Percentiles rank a stretch among this genome's conserved stretches.
Evolutionary conservation across 2,329 filamentous ascomycete genomes (phyloP).

Genomic region (Pseudogymnoascus sp.): DNA sequence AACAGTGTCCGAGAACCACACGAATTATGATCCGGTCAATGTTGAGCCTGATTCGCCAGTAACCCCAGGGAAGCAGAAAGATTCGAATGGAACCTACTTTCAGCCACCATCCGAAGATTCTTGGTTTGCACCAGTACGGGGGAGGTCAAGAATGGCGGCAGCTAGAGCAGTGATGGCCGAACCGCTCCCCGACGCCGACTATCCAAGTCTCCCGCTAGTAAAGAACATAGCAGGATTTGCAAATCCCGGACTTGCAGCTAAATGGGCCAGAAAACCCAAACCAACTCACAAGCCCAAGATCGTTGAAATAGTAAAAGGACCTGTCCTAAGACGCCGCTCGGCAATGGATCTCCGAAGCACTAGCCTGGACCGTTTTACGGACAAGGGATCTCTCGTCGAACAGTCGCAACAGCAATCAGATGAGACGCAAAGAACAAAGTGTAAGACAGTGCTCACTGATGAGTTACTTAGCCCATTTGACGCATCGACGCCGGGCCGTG

Average conservation of each 20-base stretch:
- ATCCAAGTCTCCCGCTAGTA: background rate
- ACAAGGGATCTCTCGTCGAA: background rate
- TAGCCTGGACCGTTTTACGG: too few species aligned
- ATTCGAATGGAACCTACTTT: background rate
- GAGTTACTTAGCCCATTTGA: background rate
- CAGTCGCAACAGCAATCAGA: background rate
- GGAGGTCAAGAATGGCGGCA: background rate
- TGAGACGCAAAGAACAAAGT: background rate
- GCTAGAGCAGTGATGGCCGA: background rate
- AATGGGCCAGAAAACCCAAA: background rate
- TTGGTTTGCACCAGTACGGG: background rate
- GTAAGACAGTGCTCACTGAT: background rate
- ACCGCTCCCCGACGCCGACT: background rate
- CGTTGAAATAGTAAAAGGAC: background rate
- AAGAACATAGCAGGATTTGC: background rate
- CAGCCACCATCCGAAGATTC: background rate
- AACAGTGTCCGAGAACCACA: background rate
- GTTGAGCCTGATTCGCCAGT: background rate
- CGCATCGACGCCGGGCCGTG: background rate
- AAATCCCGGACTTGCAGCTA: background rate
- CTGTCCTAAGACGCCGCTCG: background rate
- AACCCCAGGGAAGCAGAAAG: background rate
- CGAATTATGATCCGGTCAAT: background rate
- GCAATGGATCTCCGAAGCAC: background rate
- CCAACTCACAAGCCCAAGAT: background rate